Conservation (phyloP, 768 basidiomycete genomes). For the Serpula lacrymans region DNA sequence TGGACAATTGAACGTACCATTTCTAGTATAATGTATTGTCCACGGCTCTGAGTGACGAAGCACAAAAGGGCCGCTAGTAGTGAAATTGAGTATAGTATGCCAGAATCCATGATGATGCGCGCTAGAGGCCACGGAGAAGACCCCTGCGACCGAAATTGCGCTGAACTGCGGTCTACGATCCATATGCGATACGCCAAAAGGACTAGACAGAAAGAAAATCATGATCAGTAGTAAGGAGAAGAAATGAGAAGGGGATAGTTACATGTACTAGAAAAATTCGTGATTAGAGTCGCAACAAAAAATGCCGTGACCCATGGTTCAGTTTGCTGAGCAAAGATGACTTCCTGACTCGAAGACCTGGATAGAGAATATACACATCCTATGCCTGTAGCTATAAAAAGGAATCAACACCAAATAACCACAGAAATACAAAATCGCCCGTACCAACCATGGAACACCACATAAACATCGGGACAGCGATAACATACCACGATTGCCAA, state of each 20-base stretch:
- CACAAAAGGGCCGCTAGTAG: slow-evolving; percentile 25
- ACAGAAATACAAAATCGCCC: slow-evolving; percentile 5
- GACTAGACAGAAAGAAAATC: slow-evolving; percentile 13
- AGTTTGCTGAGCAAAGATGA: slow-evolving; percentile 24
- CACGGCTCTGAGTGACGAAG: slow-evolving; percentile 23
- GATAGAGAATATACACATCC: slow-evolving; percentile 15
- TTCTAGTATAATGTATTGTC: slow-evolving; percentile 28
- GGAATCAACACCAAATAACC: not conserved
- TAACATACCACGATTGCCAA: slow-evolving; percentile 25
- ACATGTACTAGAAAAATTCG: slow-evolving; percentile 32
- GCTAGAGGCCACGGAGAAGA: too few species aligned
- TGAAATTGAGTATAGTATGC: slow-evolving; percentile 28
- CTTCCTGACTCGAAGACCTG: not conserved
- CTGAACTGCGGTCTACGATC: slow-evolving; percentile 19
- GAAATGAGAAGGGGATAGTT: slow-evolving; percentile 4
- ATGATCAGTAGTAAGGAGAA: not conserved
- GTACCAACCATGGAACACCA: slow-evolving; percentile 26
- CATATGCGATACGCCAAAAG: slow-evolving; percentile 29
- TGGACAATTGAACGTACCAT: slow-evolving; percentile 18
- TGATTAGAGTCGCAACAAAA: slow-evolving; percentile 26
- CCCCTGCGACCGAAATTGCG: too few species aligned
- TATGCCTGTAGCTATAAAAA: slow-evolving; percentile 16
- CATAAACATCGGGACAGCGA: slow-evolving; percentile 24
- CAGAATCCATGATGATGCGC: slow-evolving; percentile 30
- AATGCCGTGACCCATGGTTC: slow-evolving; percentile 33